Evolutionary conservation across 1,284 basidiomycete genomes (phyloP).

Genomic region (Inonotus obliquus): DNA sequence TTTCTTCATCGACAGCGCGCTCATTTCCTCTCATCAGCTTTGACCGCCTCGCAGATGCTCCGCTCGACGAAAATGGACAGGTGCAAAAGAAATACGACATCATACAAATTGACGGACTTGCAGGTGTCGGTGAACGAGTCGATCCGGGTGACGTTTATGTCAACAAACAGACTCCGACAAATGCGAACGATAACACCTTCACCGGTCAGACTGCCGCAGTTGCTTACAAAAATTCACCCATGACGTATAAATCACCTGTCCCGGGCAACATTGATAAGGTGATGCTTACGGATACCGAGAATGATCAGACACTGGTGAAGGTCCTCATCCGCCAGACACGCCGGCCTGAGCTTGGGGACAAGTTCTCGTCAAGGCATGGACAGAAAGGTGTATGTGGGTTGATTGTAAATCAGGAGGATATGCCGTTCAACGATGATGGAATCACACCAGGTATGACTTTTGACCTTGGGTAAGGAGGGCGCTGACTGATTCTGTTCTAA

Average conservation of each 20-base stretch:
- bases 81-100: conserved; percentile 85
- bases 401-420: conserved; percentile 97
- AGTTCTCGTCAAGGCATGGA: conserved; percentile 97
- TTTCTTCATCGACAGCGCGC: conserved; percentile 1
- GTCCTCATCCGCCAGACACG: conserved; percentile 97
- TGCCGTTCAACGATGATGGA: conserved; percentile 99
- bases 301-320: conserved; percentile 97
- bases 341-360: conserved; percentile 95
- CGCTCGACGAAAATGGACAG: conserved; percentile 76
- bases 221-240: conserved; percentile 85
- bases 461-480: not conserved
- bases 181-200: conserved; percentile 83
- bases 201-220: conserved; percentile 74
- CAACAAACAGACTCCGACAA: conserved; percentile 94
- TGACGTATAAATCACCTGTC: conserved; percentile 90
- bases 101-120: conserved; percentile 88
- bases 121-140: conserved; percentile 92
- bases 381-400: conserved; percentile 99
- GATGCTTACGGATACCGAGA: conserved; percentile 92
- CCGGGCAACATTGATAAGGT: conserved; percentile 97
- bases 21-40: conserved; percentile 44
- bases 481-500: conserved; percentile 28
- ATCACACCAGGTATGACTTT: conserved; percentile 74
- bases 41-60: conserved; percentile 93
- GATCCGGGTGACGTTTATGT: conserved; percentile 93